Base-by-base conservation (phyloP, 1,139 yeast genomes). In the Geotrichum histeridarum region DNA sequence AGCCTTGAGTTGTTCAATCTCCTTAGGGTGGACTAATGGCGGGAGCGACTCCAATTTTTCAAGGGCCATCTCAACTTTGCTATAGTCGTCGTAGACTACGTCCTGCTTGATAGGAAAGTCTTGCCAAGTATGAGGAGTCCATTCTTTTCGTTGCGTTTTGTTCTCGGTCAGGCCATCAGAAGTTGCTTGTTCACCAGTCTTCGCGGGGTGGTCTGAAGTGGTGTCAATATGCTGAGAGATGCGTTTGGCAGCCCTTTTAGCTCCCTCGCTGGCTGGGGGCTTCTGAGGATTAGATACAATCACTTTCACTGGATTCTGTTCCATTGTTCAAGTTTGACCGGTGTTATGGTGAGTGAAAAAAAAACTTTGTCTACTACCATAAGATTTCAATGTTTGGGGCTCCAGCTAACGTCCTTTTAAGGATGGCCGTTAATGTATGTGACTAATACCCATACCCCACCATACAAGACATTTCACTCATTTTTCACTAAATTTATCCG, bases 121-220 rank as follows among this genome's bases (percentile, higher is more conserved):
- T 55, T 73, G 77, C 77, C 77, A 74, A 48, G 76, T 69, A 1
- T 73, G 64, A 4, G 75, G 76, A 18, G 67, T 60, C 77, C 77
- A 74, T 48, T 61, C 64, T 32, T 52, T 47, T 17, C 38, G 18
- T 3, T 31, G 51, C 42, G 33, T 51, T 18, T 17, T 33, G 4
- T 38, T 18, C 11, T 18, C 32, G 31, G 35, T 11, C 3, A 11
- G 37, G 2, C 7, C 30, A 8, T 14, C 38, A 7, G 22, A 7
- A 6, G n/a, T 31, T 42, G 43, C 44, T 51, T 36, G 42, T 46
- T 17, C 47, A 31, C 14, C 38, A n/a, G 12, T 32, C n/a, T 5
- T 22, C 8, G 18, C n/a, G 27, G 54, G 54, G 17, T 56, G 54
- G 9, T 51, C 53, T 1, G 43, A 49, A 15, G 58, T 59, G 36